Base-by-base conservation (phyloP, 2,329 filamentous ascomycete genomes). In the Claviceps digitariae region DNA sequence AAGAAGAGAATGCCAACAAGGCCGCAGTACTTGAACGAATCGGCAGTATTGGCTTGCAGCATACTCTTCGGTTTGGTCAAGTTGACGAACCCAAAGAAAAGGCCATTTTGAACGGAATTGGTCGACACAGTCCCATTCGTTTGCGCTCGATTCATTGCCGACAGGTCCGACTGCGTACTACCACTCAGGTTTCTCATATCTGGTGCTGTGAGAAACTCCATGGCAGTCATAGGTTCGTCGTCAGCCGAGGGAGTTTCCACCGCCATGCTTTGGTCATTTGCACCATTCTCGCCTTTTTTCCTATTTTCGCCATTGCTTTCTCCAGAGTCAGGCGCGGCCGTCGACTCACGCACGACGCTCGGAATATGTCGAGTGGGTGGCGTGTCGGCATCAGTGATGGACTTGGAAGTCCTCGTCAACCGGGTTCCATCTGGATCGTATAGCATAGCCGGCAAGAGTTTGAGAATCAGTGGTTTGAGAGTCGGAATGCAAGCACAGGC, bases 401-500 rank as follows among this genome's bases (percentile, higher is more conserved):
- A 60, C 47, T 69, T 70, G 9, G 60, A 61, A 4, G 34, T 52
- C 29, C 40, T 38, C 13, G 54, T 58, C 25, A 55, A 59, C 17
- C 62, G 59, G 15, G 72, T 74, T 45, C 71, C 71, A 55, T 78
- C 64, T 0, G 74, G 74, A 53, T 79, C 76, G 57, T 78, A 66
- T 10, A 82, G 64, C 70, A 81, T 78, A 21, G 72, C 67, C 2
- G 79, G 79, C n/a, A 82, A 67, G 51, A 82, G 73, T 55, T 75
- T 75, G 58, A 87, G 79, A 53, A 91, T 82, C 7, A 97, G 73
- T 1, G 91, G 90, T 65, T 96, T 96, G 57, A 96, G 72, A 0
- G 86, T 91, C 9, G 91, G 91, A n/a, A 96, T 86, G 61, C 90
- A 95, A 44, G 86, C 90, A 63, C 88, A 95, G 58, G 90, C 84